Conservation (phyloP, 1,284 basidiomycete genomes). For the Apiotrichum veenhuisii region DNA sequence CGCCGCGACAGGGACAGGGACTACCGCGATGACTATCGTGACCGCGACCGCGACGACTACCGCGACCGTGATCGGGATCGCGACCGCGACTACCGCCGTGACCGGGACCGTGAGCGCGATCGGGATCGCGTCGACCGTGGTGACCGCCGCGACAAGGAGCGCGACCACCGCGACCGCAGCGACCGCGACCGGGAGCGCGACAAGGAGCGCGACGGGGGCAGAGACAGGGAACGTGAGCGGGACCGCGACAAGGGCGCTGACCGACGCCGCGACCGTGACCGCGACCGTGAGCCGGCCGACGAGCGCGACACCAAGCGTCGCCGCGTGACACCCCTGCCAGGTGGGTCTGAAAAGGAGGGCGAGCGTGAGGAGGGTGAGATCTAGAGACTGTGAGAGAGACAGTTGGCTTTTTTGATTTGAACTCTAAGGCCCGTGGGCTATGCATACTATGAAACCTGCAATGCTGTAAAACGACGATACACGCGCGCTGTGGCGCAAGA, state of each 20-base stretch:
- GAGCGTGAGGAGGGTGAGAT: slow-evolving; percentile 23
- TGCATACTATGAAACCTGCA: slow-evolving; percentile 12
- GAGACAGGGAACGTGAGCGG: slow-evolving; percentile 24
- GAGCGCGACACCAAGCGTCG: slow-evolving; percentile 26
- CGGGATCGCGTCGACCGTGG: slow-evolving; percentile 14
- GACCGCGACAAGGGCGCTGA: slow-evolving; percentile 15
- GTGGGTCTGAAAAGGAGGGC: slow-evolving; percentile 4
- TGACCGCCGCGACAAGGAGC: slow-evolving; percentile 6
- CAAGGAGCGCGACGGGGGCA: slow-evolving; percentile 11
- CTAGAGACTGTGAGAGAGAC: background rate
- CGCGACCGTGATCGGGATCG: slow-evolving; percentile 12
- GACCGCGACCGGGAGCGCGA: slow-evolving; percentile 4
- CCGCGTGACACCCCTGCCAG: slow-evolving; percentile 8
- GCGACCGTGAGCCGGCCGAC: slow-evolving; percentile 11
- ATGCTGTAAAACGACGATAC: slow-evolving; percentile 4
- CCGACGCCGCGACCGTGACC: background rate
- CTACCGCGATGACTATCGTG: slow-evolving; percentile 22
- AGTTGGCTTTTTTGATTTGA: background rate
- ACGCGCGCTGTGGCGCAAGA: background rate
- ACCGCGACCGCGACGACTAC: slow-evolving; percentile 49
- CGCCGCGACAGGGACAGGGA: slow-evolving; percentile 25
- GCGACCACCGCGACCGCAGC: slow-evolving; percentile 1
- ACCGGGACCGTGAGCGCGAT: slow-evolving; percentile 20
- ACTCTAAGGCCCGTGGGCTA: slow-evolving; percentile 10
- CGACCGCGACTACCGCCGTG: slow-evolving; percentile 14